Evolutionary conservation across 345 rosid species (phyloP).

Genomic region (Populus euphratica): DNA sequence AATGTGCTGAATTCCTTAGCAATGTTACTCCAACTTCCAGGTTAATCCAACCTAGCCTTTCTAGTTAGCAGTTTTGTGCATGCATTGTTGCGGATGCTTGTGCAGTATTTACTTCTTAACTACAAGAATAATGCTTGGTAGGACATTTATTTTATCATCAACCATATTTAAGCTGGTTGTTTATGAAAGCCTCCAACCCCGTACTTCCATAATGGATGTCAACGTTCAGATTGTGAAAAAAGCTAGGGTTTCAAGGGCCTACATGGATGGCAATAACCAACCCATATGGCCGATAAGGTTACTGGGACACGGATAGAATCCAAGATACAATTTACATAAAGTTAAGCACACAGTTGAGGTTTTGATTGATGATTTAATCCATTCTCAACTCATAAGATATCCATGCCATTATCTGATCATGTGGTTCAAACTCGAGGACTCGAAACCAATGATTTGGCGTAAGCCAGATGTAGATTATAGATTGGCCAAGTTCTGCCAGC

Average conservation of each 20-base stretch:
- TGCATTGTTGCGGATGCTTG: background rate
- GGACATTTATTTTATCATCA: background rate
- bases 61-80: background rate
- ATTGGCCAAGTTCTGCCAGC: background rate
- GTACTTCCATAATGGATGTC: conserved; percentile 2
- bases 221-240: background rate
- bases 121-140: background rate
- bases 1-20: conserved; percentile 9
- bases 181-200: background rate
- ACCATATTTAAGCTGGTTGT: background rate
- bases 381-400: background rate
- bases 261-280: background rate
- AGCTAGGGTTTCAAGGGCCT: background rate
- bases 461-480: background rate
- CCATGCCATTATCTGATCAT: background rate
- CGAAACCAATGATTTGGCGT: conserved; percentile 1
- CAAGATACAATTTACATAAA: conserved; percentile 4
- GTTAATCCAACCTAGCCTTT: conserved; percentile 9
- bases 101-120: background rate
- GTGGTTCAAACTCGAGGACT: background rate
- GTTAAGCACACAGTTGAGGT: too few species aligned
- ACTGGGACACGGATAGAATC: conserved; percentile 16
- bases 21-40: conserved; percentile 9
- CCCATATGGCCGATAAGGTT: background rate
- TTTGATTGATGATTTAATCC: background rate